Percentiles rank a stretch among this genome's conserved stretches.
These are phyloP conservation scores for Aschersonia sp. DNA, from an alignment of 2,329 filamentous ascomycete genomes.

Conservation along the genomic window DNA sequence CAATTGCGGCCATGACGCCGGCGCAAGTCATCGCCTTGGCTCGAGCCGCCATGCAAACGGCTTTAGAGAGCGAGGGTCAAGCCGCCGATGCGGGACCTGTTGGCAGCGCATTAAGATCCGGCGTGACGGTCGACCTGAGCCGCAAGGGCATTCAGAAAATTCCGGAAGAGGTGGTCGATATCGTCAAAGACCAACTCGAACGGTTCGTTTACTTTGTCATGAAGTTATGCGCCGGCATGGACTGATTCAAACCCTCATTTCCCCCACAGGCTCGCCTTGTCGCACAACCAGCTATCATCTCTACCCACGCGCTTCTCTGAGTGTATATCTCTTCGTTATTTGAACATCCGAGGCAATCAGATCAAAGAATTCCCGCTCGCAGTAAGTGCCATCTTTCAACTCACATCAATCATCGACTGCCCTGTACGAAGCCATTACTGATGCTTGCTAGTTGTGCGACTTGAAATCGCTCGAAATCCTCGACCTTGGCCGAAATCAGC, in stretches of 20 bases:
- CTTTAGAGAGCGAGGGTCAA: constrained; percentile 52
- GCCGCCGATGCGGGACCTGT: constrained; percentile 44
- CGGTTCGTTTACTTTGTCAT: constrained; percentile 32
- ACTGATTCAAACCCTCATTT: neutral
- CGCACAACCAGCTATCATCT: constrained; percentile 62
- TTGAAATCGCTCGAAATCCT: constrained; percentile 81
- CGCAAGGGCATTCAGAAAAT: constrained; percentile 58
- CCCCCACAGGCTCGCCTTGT: constrained; percentile 52
- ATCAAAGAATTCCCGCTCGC: constrained; percentile 48
- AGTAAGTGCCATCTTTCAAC: constrained; percentile 20
- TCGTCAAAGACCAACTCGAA: constrained; percentile 62
- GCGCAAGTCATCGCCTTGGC: constrained; percentile 52
- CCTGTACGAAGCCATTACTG: no score
- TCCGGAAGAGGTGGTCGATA: constrained; percentile 60
- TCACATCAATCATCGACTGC: neutral
- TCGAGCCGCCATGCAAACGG: constrained; percentile 51
- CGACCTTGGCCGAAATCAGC: constrained; percentile 79
- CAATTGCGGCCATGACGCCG: constrained; percentile 36
- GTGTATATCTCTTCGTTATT: constrained; percentile 63
- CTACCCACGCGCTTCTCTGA: constrained; percentile 60
- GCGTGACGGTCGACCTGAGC: constrained; percentile 66
- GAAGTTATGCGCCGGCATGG: neutral
- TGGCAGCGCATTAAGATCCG: constrained; percentile 48
- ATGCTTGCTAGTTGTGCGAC: constrained; percentile 55
- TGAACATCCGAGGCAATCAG: constrained; percentile 67